phyloP scores from a whole-genome alignment of 306 rosid species.

The Corylus avellana region DNA sequence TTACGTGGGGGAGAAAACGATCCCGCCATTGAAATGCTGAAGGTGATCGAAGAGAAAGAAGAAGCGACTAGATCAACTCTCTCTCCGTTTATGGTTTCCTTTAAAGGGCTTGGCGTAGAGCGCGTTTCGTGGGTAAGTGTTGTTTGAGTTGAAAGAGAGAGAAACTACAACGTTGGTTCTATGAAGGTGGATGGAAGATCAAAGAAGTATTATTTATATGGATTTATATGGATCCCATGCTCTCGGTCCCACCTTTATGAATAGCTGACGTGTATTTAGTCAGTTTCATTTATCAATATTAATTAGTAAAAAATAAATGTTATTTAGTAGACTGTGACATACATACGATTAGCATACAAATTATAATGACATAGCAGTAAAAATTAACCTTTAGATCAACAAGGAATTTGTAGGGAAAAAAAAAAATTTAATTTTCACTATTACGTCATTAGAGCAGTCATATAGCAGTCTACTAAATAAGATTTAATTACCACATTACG shows the following conservation, averaged over 20 bases:
- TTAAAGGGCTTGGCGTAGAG: constrained; percentile 21
- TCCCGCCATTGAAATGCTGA: constrained; percentile 24
- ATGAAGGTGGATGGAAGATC: constrained; percentile 27
- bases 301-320: too few relatives aligned
- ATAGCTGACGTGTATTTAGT: not conserved
- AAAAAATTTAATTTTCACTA: too few relatives aligned
- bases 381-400: too few relatives aligned
- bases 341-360: too few relatives aligned
- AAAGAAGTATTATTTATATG: not conserved
- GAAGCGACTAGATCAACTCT: not conserved
- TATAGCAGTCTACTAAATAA: too few relatives aligned
- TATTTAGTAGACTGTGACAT: too few relatives aligned
- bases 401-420: too few relatives aligned
- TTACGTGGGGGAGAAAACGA: not conserved
- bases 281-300: not conserved
- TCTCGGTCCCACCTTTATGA: not conserved
- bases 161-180: constrained; percentile 49
- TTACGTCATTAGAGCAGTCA: too few relatives aligned
- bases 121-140: constrained; percentile 32
- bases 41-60: not conserved
- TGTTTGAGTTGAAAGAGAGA: constrained; percentile 9
- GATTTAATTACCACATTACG: too few relatives aligned
- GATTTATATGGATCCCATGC: not conserved
- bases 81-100: not conserved
- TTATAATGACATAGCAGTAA: too few relatives aligned